Evolutionary conservation across 2,329 filamentous ascomycete species (phyloP), one percentile per base, ranked within the genome.

Genomic region (Ilyonectria mors-panacis): DNA sequence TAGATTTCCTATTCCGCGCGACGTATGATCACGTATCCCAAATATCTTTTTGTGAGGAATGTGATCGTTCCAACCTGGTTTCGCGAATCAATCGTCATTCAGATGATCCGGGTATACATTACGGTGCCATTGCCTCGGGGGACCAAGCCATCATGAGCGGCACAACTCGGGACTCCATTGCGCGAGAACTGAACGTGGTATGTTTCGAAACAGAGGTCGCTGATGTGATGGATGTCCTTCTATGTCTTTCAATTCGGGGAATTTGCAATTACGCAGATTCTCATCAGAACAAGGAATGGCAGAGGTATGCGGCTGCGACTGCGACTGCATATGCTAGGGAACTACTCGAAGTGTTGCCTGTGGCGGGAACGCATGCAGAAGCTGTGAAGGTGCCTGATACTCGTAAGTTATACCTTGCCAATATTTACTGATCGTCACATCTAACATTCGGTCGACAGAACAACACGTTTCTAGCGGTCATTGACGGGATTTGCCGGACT

Each of bases 401-500:
- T 42, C 39, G 39, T 42, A 8, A 42, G 39, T 42, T 33, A 33
- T 33, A 33, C 30, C 10, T 42, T 8, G 17, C 0, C 6, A 8
- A 15, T 42, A 1, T 42, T 42, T 1, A n/a, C 39, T 6, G 15
- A n/a, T 42, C 39, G n/a, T 6, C 17, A 15, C 7, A 5, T 13
- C 39, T 42, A 7, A 42, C 39, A 19, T n/a, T 15, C 39, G 17
- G 15, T 42, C 13, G 7, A 5, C 17, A 42, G 39, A 42, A 8
- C 39, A 8, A n/a, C 3, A 35, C 17, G 9, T 33, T 23, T 13
- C 3, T 4, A 45, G 2, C 53, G 44, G 17, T 5, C 39, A n/a
- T 13, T 68, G 55, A 0, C 0, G 35, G 2, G 4, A 15, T 4
- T 19, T 74, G 1, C 62, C 84, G 5, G 63, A 80, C 0, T 80